These are phyloP conservation scores for Pyricularia pennisetigena DNA, from an alignment of 2,329 filamentous ascomycete genomes.

Conservation along the genomic window DNA sequence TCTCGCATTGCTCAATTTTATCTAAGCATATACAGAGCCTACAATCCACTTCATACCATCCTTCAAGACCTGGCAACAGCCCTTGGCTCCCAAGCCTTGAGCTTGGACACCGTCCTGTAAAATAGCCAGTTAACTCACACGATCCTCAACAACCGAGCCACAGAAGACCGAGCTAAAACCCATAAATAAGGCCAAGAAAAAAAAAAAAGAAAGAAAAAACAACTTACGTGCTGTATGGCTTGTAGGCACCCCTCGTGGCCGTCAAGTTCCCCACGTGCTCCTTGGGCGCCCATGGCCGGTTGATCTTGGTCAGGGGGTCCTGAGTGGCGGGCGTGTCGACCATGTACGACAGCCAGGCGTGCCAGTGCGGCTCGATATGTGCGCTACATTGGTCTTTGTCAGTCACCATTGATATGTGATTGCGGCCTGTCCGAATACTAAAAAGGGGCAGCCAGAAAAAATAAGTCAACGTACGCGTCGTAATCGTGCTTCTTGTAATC, in stretches of 20 bases:
- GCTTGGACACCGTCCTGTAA: constrained; percentile 23
- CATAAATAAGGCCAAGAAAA: neutral
- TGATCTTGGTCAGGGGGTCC: constrained; percentile 52
- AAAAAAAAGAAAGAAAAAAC: neutral
- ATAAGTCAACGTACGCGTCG: constrained; percentile 49
- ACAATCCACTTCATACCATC: neutral
- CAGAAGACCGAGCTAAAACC: neutral
- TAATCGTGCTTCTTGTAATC: constrained; percentile 87
- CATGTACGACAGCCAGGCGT: constrained; percentile 93
- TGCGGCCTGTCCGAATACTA: neutral
- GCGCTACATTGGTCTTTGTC: constrained; percentile 31
- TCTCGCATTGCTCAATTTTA: neutral
- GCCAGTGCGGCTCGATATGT: constrained; percentile 94
- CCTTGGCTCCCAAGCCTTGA: constrained; percentile 23
- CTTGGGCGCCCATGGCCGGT: constrained; percentile 64
- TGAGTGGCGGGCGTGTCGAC: constrained; percentile 76
- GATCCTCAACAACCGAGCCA: neutral
- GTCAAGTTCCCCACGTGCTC: constrained; percentile 68
- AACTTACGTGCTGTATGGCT: constrained; percentile 89
- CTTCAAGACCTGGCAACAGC: constrained; percentile 17
- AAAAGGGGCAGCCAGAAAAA: constrained; percentile 4
- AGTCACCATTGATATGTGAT: neutral
- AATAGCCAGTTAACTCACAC: neutral
- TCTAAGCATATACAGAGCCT: neutral
- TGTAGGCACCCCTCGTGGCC: constrained; percentile 68